Evolutionary conservation across 1,139 yeast genomes (phyloP).

Genomic region (Entelexis sorbosivorans): DNA sequence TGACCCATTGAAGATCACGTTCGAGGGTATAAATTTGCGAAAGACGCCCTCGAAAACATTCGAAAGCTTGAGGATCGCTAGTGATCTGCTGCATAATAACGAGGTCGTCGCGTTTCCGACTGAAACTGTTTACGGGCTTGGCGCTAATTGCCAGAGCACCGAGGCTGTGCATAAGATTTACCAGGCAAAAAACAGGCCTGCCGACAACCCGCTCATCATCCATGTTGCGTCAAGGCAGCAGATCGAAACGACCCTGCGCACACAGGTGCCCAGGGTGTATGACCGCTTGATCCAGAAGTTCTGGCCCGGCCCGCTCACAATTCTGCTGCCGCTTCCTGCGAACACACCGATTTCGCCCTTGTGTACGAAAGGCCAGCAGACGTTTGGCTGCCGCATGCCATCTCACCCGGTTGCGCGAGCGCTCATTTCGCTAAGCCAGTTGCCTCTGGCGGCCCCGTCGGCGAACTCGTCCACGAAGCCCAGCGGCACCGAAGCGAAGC

Average conservation of each 20-base stretch:
- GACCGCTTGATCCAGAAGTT: constrained; percentile 48
- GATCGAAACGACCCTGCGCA: constrained; percentile 41
- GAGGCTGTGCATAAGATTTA: constrained; percentile 67
- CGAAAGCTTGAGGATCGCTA: constrained; percentile 44
- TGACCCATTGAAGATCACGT: constrained; percentile 36
- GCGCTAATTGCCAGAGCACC: constrained; percentile 72
- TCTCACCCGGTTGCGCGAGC: constrained; percentile 83
- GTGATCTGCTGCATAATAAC: constrained; percentile 39
- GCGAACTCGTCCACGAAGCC: constrained; percentile 96
- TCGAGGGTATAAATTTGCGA: constrained; percentile 34
- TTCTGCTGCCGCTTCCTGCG: constrained; percentile 54
- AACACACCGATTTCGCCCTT: constrained; percentile 49
- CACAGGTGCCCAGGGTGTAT: constrained; percentile 56
- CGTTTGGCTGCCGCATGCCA: constrained; percentile 89
- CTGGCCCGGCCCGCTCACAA: constrained; percentile 97
- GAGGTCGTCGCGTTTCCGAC: constrained; percentile 86
- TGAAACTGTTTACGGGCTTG: constrained; percentile 92
- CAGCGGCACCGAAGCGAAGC: constrained; percentile 79
- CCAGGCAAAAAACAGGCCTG: constrained; percentile 81
- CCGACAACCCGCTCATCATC: constrained; percentile 86
- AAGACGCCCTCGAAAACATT: constrained; percentile 45
- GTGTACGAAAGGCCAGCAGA: constrained; percentile 78
- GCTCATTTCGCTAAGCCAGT: constrained; percentile 69
- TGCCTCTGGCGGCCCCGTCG: constrained; percentile 93
- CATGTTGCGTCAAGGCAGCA: constrained; percentile 76